Evolutionary conservation across 345 rosid species (phyloP).

Genomic region (Eucalyptus caleyi): DNA sequence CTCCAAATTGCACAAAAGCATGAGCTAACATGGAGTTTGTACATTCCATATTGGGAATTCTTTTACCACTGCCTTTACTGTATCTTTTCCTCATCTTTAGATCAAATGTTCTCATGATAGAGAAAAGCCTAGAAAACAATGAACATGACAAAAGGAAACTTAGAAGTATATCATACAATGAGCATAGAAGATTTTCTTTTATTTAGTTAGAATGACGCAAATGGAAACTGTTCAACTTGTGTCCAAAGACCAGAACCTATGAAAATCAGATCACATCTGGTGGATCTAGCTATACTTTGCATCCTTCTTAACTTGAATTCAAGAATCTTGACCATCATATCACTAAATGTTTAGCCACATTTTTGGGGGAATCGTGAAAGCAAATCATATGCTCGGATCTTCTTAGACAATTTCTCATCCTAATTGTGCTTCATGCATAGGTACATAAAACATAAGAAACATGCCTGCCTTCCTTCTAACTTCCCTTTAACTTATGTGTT

Average conservation of each 20-base stretch:
- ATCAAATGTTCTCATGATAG: not conserved
- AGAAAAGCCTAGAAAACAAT: not conserved
- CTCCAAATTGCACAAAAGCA: not conserved
- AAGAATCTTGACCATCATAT: not conserved
- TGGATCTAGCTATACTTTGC: not conserved
- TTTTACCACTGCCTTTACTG: not conserved
- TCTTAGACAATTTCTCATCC: not conserved
- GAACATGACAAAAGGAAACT: not conserved
- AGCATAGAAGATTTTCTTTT: not conserved
- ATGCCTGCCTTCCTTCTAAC: not conserved
- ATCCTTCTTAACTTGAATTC: not conserved
- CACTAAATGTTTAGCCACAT: not conserved
- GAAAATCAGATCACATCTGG: not conserved
- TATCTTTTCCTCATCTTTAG: not conserved
- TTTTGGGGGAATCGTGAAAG: not conserved
- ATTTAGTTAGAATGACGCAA: not conserved
- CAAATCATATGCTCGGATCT: not conserved
- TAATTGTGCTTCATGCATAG: not conserved
- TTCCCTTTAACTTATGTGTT: not conserved
- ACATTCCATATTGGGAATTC: not conserved
- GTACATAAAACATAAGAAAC: not conserved
- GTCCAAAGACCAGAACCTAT: not conserved
- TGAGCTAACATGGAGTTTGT: not conserved
- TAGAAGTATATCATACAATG: not conserved
- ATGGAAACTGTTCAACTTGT: not conserved